Evolutionary conservation across 352 stramenopile genomes (phyloP).

Genomic region (Phytophthora meadii): DNA sequence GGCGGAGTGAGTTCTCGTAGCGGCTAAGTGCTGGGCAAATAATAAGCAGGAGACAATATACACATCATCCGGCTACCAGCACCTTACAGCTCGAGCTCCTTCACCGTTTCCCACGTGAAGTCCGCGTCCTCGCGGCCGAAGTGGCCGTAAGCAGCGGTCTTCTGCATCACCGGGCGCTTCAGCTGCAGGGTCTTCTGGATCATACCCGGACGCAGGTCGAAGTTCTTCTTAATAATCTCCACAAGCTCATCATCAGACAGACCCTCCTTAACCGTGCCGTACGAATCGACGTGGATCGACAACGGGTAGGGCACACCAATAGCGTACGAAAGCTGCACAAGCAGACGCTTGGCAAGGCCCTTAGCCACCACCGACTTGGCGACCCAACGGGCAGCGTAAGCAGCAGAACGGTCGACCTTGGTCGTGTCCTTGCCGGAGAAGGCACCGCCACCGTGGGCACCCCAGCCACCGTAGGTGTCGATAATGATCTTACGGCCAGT

Average conservation of each 20-base stretch:
- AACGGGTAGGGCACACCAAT: slow-evolving; percentile 98
- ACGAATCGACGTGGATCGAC: slow-evolving; percentile 98
- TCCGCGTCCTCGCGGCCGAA: slow-evolving; percentile 98
- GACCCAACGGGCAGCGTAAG: slow-evolving; percentile 98
- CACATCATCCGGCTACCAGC: slow-evolving; percentile 32
- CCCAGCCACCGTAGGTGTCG: slow-evolving; percentile 99
- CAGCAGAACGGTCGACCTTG: slow-evolving; percentile 98
- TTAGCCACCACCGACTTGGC: slow-evolving; percentile 98
- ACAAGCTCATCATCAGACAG: slow-evolving; percentile 97
- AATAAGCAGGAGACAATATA: slow-evolving; percentile 51
- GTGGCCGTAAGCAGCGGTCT: slow-evolving; percentile 99
- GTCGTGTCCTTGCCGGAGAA: slow-evolving; percentile 99
- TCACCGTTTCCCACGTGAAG: slow-evolving; percentile 99
- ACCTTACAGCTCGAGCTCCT: slow-evolving; percentile 87
- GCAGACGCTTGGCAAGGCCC: slow-evolving; percentile 93
- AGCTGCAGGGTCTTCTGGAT: slow-evolving; percentile 99
- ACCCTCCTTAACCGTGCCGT: slow-evolving; percentile 96
- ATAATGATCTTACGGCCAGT: slow-evolving; percentile 99
- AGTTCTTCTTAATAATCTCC: slow-evolving; percentile 99
- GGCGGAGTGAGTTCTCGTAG: slow-evolving; percentile 33
- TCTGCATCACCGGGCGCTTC: slow-evolving; percentile 97
- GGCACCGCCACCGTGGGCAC: slow-evolving; percentile 97
- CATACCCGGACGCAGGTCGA: slow-evolving; percentile 97
- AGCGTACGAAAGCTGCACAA: slow-evolving; percentile 99
- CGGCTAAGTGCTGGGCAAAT: slow-evolving; percentile 42